Conservation (phyloP, 352 stramenopile species). For the Phytophthora crassamura region DNA sequence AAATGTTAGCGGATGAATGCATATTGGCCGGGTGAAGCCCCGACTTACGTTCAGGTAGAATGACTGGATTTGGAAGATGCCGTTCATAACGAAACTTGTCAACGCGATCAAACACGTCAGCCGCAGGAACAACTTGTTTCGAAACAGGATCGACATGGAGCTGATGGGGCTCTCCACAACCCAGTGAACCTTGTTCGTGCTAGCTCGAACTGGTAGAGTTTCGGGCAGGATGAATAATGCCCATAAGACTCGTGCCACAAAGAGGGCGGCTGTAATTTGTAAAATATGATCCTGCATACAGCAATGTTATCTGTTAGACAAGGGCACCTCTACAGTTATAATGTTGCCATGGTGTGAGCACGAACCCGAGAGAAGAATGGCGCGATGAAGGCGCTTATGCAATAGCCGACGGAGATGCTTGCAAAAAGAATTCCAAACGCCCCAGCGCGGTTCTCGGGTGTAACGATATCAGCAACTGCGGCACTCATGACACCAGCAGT, state of each 20-base stretch:
- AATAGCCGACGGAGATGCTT: constrained; percentile 64
- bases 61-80: constrained; percentile 68
- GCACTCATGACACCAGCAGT: constrained; percentile 71
- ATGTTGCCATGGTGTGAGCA: background rate
- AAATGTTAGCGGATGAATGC: constrained; percentile 2
- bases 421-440: constrained; percentile 77
- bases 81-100: constrained; percentile 68
- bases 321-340: background rate
- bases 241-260: constrained; percentile 59
- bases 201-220: constrained; percentile 49
- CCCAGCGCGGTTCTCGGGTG: constrained; percentile 54
- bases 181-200: constrained; percentile 33
- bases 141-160: constrained; percentile 71
- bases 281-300: constrained; percentile 52
- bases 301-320: background rate
- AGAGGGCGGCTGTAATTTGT: constrained; percentile 54
- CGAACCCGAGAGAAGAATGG: constrained; percentile 64
- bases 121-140: constrained; percentile 66
- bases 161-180: constrained; percentile 63
- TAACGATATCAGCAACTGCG: constrained; percentile 68
- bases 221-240: constrained; percentile 60
- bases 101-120: constrained; percentile 72
- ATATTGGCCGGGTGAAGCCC: too few species aligned
- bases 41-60: constrained; percentile 79
- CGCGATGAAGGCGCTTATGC: constrained; percentile 57